These are phyloP conservation scores for Tolypocladium guangdongense DNA, from an alignment of 2,329 filamentous ascomycete genomes.

Conservation along the genomic window DNA sequence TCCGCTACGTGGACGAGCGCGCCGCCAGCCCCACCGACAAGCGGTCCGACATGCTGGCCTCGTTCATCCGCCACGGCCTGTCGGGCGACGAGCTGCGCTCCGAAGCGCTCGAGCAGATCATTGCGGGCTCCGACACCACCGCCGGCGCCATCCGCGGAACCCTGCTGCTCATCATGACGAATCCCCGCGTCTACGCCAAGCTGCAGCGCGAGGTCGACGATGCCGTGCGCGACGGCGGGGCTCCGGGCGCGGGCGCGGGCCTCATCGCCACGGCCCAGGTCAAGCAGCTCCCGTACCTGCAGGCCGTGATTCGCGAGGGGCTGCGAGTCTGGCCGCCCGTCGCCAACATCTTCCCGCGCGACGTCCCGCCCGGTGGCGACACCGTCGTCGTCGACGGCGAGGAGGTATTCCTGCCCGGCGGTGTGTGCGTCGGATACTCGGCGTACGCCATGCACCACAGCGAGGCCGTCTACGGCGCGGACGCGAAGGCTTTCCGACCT, in stretches of 20 bases:
- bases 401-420: slow-evolving; percentile 22
- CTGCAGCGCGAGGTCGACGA: slow-evolving; percentile 38
- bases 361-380: slow-evolving; percentile 16
- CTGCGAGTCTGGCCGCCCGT: slow-evolving; percentile 35
- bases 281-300: slow-evolving; percentile 31
- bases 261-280: slow-evolving; percentile 22
- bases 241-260: slow-evolving; percentile 27
- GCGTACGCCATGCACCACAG: slow-evolving; percentile 18
- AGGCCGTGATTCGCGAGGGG: slow-evolving; percentile 38
- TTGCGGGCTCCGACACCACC: slow-evolving; percentile 43
- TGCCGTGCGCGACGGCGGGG: slow-evolving; percentile 29
- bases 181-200: slow-evolving; percentile 32
- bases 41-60: slow-evolving; percentile 28
- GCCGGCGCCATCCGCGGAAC: slow-evolving; percentile 30
- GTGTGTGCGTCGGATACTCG: slow-evolving; percentile 17
- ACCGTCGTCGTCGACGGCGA: slow-evolving; percentile 21
- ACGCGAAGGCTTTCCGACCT: slow-evolving; percentile 17
- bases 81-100: slow-evolving; percentile 19
- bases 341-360: slow-evolving; percentile 23
- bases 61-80: slow-evolving; percentile 28
- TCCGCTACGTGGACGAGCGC: slow-evolving; percentile 15
- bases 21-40: slow-evolving; percentile 12
- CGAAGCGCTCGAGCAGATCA: slow-evolving; percentile 19
- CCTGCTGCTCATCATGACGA: slow-evolving; percentile 39
- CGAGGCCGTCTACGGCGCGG: slow-evolving; percentile 18